Base-by-base conservation (phyloP, 2,329 filamentous ascomycete genomes). In the Monosporascus sp. region DNA sequence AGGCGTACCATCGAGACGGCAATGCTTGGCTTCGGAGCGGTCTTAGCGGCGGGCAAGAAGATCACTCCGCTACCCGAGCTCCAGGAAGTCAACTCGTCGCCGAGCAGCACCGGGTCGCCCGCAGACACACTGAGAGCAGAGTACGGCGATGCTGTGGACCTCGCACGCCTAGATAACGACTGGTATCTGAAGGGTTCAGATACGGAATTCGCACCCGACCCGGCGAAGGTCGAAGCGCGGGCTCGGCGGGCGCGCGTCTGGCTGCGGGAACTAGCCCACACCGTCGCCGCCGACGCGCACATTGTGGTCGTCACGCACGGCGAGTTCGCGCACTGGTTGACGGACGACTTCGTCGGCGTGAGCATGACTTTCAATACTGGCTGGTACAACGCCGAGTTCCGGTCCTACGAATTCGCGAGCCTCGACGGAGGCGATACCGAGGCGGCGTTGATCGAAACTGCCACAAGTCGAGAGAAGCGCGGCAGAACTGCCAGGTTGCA, bases 221-320 rank as follows among this genome's bases (percentile, higher is more conserved):
- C 76, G 20, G 66, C 69, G 2, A 82, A 81, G 53, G 74, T 92
- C 48, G 76, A 81, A 56, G 73, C 68, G 36, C 76, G 88, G 6
- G 88, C 87, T 0, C 71, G 72, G 17, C 76, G 76, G 37, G 84
- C 85, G 3, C 75, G 89, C 37, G 63, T 71, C 16, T 83, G 79
- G 70, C 63, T 93, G 55, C 67, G 78, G 14, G 69, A 74, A 0
- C 56, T 76, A 22, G 63, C 74, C 34, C 22, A 69, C 75, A 53
- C 50, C 17, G 65, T 64, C 0, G 68, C 61, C 0, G 53, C 55
- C 9, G 83, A 87, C 62, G 76, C 72, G n/a, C 81, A 91, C 62
- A 82, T 95, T 37, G 82, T 86, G 0, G 79, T 91, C 2, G 88
- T 94, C 5, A 87, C 88, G 7, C 91, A 96, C 65, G 90, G 90